Conservation (phyloP, 805 yeast genomes). For the Candida ovalis region DNA sequence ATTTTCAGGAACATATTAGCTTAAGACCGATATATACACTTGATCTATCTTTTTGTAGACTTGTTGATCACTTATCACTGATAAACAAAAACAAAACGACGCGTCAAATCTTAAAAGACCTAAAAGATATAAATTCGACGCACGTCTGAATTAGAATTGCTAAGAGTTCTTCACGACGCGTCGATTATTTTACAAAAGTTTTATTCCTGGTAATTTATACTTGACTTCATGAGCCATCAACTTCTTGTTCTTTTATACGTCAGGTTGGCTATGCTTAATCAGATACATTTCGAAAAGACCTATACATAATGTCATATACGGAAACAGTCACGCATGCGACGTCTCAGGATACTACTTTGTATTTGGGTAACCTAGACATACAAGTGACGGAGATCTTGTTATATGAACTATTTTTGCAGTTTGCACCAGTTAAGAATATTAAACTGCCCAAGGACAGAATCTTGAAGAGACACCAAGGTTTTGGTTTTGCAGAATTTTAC, state of each 20-base stretch:
- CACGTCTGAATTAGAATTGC: background rate
- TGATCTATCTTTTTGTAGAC: too few species aligned
- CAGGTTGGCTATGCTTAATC: background rate
- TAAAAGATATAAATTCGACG: background rate
- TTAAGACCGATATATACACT: too few species aligned
- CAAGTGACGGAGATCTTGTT: conserved; percentile 66
- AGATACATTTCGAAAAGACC: too few species aligned
- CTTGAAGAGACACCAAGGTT: conserved; percentile 72
- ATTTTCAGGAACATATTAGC: too few species aligned
- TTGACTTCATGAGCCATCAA: too few species aligned
- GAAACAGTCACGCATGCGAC: conserved; percentile 19
- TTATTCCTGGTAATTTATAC: too few species aligned
- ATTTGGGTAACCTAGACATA: conserved; percentile 80
- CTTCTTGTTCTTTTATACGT: too few species aligned
- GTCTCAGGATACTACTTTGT: conserved; percentile 55
- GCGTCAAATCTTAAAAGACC: background rate
- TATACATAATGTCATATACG: background rate
- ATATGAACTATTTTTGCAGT: conserved; percentile 80
- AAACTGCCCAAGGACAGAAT: conserved; percentile 79
- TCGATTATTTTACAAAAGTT: background rate
- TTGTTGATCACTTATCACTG: background rate
- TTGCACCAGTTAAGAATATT: conserved; percentile 70
- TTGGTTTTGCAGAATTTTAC: conserved; percentile 77
- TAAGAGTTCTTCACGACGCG: too few species aligned
- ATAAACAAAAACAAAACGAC: background rate